Base-by-base conservation (phyloP, 1,284 basidiomycete species). In the Xerocomus amazonicus region DNA sequence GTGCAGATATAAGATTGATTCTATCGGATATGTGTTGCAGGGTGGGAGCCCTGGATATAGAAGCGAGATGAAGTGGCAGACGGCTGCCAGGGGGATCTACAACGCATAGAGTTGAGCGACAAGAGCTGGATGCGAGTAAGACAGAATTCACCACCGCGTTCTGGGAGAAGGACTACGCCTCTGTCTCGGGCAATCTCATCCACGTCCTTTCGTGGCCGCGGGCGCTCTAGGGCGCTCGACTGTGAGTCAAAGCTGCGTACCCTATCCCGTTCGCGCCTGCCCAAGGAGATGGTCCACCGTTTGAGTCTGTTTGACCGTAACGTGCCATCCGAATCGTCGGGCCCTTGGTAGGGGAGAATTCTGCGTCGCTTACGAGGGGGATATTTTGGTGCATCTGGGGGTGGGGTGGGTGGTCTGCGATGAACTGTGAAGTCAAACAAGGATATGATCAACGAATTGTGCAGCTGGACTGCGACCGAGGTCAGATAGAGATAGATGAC, bases 361-460 rank as follows among this genome's bases (percentile, higher is more conserved):
- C 86, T 76, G 28, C 81, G 75, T n/a, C 88, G 81, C 63, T 91
- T 91, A 38, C 80, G 74, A 2, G 80, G 75, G n/a, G 82, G 80
- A 4, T 77, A 77, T 54, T 85, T 85, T 6, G 83, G 77, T 3
- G 71, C 66, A 43, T 81, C 72, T 14, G 78, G 79, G 1, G 81
- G 78, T 17, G 84, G 81, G 0, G 83, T 80, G 1, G 81, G 78
- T 12, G 80, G 80, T 40, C 80, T 76, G 53, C 80, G 80, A 56
- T 84, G 80, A 0, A 83, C 79, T 0, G 87, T 87, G 17, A 84
- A 83, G 61, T 88, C 87, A 55, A 91, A 87, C 10, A 91, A 67
- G 4, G 89, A 88, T 34, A 90, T 87, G 41, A 91, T 81, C 27
- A 91, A 74, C 4, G 87, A 80, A 66, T 91, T 91, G 61, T 91